A percentile compares a stretch with the other conserved stretches of the same genome.
phyloP scores from a whole-genome alignment of 1,284 basidiomycete genomes.

The Earliella scabrosa region DNA sequence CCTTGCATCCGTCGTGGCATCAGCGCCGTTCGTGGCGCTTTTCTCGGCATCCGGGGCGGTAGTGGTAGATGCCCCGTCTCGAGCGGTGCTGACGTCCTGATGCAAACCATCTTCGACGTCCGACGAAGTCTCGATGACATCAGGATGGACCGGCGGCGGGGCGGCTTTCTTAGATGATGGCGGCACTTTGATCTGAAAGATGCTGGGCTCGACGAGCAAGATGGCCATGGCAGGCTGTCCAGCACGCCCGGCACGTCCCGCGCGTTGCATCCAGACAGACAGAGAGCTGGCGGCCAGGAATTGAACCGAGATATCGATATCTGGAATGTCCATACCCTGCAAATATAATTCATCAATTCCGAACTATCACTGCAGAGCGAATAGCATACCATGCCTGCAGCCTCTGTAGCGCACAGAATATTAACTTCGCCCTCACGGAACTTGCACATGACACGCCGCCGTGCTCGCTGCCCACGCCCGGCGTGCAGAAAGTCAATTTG shows the following conservation, averaged over 20 bases:
- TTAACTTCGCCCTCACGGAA: constrained; percentile 10
- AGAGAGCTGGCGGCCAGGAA: constrained; percentile 19
- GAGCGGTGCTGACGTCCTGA: neutral
- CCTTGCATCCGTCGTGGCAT: no score
- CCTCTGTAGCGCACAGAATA: constrained; percentile 20
- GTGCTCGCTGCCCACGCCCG: no score
- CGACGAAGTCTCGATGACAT: no score
- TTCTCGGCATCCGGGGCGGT: no score
- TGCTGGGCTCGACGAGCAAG: constrained; percentile 21
- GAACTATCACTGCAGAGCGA: no score
- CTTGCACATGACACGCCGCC: no score
- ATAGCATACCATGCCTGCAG: constrained; percentile 27
- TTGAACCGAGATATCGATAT: constrained; percentile 22
- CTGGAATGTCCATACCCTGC: constrained; percentile 28
- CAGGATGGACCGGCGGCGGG: no score
- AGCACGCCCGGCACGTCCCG: constrained; percentile 22
- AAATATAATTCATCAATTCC: no score
- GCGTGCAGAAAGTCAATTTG: no score
- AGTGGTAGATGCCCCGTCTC: neutral
- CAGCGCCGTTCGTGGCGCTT: no score
- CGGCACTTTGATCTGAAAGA: constrained; percentile 5
- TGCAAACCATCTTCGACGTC: no score
- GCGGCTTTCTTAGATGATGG: neutral
- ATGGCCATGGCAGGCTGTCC: constrained; percentile 11
- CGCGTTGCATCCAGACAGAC: constrained; percentile 24